phyloP scores from a whole-genome alignment of 2,329 filamentous ascomycete species.

The Celoporthe dispersa region DNA sequence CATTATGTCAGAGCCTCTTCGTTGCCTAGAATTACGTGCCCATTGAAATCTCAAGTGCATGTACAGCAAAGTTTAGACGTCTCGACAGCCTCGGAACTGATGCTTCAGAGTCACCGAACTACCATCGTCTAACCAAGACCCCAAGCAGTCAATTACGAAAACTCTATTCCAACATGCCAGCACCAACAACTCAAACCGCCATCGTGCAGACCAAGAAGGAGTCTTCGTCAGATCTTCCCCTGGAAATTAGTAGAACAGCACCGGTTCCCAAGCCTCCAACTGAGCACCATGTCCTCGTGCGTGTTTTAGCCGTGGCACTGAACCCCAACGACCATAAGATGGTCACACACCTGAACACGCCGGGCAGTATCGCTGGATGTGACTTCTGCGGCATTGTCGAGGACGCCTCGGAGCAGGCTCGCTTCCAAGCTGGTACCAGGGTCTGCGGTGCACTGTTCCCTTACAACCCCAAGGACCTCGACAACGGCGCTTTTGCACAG shows the following conservation, averaged over 20 bases:
- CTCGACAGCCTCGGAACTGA: neutral
- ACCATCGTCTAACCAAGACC: neutral
- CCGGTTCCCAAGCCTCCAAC: conserved; percentile 1
- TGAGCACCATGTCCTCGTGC: conserved; percentile 5
- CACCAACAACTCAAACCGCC: neutral
- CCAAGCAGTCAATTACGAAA: neutral
- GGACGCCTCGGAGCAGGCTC: conserved; percentile 27
- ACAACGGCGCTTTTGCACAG: conserved; percentile 21
- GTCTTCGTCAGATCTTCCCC: neutral
- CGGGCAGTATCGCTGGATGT: conserved; percentile 32
- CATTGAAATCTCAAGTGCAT: neutral
- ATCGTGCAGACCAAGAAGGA: neutral
- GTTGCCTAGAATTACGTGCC: neutral
- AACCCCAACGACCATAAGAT: conserved; percentile 41
- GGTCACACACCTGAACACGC: conserved; percentile 29
- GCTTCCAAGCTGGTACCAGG: conserved; percentile 27
- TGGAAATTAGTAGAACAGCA: neutral
- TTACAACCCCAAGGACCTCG: conserved; percentile 13
- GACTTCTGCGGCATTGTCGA: conserved; percentile 39
- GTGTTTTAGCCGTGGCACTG: conserved; percentile 35
- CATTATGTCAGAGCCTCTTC: neutral
- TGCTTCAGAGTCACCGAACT: too few species aligned
- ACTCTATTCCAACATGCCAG: neutral
- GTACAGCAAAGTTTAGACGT: neutral
- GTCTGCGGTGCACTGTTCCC: conserved; percentile 30